Conservation (phyloP, 768 basidiomycete genomes). For the Cyclocybe cylindracea region DNA sequence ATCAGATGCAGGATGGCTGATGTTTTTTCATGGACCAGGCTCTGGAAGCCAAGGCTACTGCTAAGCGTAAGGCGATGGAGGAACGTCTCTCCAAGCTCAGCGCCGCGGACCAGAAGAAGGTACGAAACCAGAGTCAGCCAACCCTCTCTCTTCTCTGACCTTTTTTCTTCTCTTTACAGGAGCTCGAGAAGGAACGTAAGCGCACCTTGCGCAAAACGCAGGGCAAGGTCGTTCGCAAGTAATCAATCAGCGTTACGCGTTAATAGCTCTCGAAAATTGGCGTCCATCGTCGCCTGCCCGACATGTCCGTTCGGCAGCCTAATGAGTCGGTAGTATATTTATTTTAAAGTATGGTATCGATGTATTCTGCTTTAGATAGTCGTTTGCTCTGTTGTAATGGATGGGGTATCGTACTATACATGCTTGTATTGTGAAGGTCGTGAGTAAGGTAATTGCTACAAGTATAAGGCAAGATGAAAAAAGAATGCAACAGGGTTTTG, state of each 20-base stretch:
- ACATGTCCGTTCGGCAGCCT: slow-evolving; percentile 2
- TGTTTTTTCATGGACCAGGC: slow-evolving; percentile 30
- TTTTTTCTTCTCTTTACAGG: slow-evolving; percentile 11
- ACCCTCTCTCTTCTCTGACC: not conserved
- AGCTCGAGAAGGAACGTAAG: slow-evolving; percentile 77
- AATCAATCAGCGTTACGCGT: slow-evolving; percentile 7
- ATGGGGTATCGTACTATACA: slow-evolving; percentile 6
- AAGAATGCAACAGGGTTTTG: no score
- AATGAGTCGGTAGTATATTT: slow-evolving; percentile 18
- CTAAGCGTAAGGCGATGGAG: slow-evolving; percentile 73
- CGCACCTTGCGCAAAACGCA: slow-evolving; percentile 70
- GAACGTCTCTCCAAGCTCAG: slow-evolving; percentile 73
- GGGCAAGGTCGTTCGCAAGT: slow-evolving; percentile 60
- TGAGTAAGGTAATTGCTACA: no score
- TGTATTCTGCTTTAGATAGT: slow-evolving; percentile 12
- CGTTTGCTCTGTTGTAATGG: slow-evolving; percentile 12
- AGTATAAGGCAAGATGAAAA: no score
- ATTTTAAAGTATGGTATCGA: slow-evolving; percentile 14
- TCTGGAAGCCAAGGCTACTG: slow-evolving; percentile 68
- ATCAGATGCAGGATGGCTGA: not conserved
- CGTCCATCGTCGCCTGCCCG: no score
- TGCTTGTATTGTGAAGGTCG: not conserved
- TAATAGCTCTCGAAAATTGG: not conserved
- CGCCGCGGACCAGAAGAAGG: slow-evolving; percentile 84
- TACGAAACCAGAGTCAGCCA: slow-evolving; percentile 19